Evolutionary conservation across 805 yeast genomes (phyloP).

Genomic region (Wickerhamiella azyma): DNA sequence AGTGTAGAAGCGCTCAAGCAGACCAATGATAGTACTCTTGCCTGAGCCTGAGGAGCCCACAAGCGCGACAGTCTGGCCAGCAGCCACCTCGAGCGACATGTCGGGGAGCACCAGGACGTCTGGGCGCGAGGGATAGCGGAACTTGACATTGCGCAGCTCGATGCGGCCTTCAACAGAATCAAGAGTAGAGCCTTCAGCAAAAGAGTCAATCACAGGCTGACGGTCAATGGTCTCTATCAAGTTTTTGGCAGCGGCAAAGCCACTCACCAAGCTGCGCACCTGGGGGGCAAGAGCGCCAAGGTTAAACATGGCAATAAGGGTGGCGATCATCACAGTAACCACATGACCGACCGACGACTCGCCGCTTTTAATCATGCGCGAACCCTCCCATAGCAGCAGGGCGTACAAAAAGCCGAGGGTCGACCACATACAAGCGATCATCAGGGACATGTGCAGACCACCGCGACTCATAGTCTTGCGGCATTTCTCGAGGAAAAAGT

Average conservation of each 20-base stretch:
- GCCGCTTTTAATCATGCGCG: conserved; percentile 17
- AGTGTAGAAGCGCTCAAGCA: conserved; percentile 78
- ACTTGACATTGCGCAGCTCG: conserved; percentile 18
- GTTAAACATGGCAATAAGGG: conserved; percentile 21
- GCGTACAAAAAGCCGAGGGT: conserved; percentile 19
- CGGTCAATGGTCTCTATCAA: conserved; percentile 25
- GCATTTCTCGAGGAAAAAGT: conserved; percentile 13
- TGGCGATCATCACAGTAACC: conserved; percentile 16
- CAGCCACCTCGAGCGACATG: conserved; percentile 33
- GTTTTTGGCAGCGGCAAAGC: conserved; percentile 22
- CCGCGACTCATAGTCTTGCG: conserved; percentile 5
- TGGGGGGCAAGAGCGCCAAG: conserved; percentile 22
- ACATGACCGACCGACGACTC: conserved; percentile 11
- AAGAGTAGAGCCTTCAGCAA: conserved; percentile 16
- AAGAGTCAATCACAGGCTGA: conserved; percentile 19
- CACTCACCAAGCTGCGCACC: conserved; percentile 17
- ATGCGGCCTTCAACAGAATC: conserved; percentile 29
- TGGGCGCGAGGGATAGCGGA: conserved; percentile 25
- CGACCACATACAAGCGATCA: conserved; percentile 19
- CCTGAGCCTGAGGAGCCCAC: conserved; percentile 94
- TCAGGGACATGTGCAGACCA: conserved; percentile 16
- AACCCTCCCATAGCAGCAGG: conserved; percentile 25
- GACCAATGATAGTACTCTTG: conserved; percentile 69
- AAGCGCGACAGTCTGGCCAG: conserved; percentile 75
- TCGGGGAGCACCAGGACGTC: conserved; percentile 21